Evolutionary conservation across 2,329 filamentous ascomycete genomes (phyloP).

Genomic region (Aureobasidium leucospermi): DNA sequence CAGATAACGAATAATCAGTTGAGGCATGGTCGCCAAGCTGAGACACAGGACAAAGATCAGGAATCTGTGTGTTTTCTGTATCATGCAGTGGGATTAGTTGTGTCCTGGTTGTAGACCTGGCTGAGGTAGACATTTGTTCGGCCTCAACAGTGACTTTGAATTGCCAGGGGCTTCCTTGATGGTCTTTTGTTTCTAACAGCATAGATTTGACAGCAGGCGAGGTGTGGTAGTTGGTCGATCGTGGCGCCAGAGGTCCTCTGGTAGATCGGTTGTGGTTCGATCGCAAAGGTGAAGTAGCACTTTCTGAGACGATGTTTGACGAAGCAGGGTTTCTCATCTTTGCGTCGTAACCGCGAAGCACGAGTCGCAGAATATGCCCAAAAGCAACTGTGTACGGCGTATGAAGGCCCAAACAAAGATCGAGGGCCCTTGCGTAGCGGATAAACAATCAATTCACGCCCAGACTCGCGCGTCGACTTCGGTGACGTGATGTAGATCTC

Average conservation of each 20-base stretch:
- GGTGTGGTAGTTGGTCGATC: slow-evolving; percentile 24
- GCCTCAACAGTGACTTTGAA: slow-evolving; percentile 46
- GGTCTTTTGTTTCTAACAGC: slow-evolving; percentile 34
- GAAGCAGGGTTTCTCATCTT: slow-evolving; percentile 18
- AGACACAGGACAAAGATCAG: slow-evolving; percentile 2
- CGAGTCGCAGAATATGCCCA: neutral
- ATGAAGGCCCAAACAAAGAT: neutral
- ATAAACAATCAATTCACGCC: slow-evolving; percentile 7
- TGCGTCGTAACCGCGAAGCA: neutral
- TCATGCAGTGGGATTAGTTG: neutral
- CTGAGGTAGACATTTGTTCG: slow-evolving; percentile 27
- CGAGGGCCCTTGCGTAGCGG: neutral
- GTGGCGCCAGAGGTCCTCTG: slow-evolving; percentile 19
- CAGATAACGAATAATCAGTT: neutral
- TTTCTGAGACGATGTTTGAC: slow-evolving; percentile 28
- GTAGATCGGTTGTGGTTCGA: neutral
- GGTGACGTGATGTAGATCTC: neutral
- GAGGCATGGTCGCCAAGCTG: slow-evolving; percentile 1
- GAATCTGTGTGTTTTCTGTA: neutral
- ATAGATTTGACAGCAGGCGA: slow-evolving; percentile 38
- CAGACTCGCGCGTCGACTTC: neutral
- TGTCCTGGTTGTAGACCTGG: neutral
- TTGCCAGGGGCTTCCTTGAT: slow-evolving; percentile 38
- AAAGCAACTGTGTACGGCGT: neutral
- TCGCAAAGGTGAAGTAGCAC: slow-evolving; percentile 25